Base-by-base conservation (phyloP, 108 stramenopile species). In the Fistulifera pelliculosa region DNA sequence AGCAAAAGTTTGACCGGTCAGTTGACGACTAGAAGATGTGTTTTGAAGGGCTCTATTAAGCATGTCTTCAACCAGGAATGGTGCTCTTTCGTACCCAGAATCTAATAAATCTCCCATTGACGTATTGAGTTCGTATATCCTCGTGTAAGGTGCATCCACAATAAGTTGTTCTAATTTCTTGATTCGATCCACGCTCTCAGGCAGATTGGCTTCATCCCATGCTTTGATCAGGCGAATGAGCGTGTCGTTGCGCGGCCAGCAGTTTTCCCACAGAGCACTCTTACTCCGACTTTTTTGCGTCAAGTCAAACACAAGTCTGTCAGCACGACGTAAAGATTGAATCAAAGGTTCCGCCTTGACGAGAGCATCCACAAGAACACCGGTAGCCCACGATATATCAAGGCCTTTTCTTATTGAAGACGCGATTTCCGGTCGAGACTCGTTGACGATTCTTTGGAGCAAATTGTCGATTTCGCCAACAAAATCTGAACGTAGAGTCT, bases 1-100 rank as follows among this genome's bases (percentile, higher is more conserved):
- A 6, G 26, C 22, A 51, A 51, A 51, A 2, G 50, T 22, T 27
- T 51, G 50, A 16, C 50, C 50, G 23, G 44, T 45, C 19, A 21
- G 44, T 21, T 51, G 5, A 2, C 19, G 25, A n/a, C 26, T 27
- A 11, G 27, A 51, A 7, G 21, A 27, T 6, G 21, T 22, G n/a
- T n/a, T 38, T 41, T 55, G 8, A 16, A 55, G 16, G 6, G 40
- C 35, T 4, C 39, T 47, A n/a, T 38, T 3, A n/a, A 55, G 39
- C 31, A 55, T 55, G 3, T 41, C 7, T 28, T 38, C 54, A 47
- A 55, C 21, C 31, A 55, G 7, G 16, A 16, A 19, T 11, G 39
- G 40, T 15, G 54, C 39, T 5, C 21, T 5, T 16, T 25, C 21
- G 27, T n/a, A 51, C 24, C 21, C n/a, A 27, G 50, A 51, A n/a